Conservation (phyloP, 306 rosid species). For the Prunus padus region DNA sequence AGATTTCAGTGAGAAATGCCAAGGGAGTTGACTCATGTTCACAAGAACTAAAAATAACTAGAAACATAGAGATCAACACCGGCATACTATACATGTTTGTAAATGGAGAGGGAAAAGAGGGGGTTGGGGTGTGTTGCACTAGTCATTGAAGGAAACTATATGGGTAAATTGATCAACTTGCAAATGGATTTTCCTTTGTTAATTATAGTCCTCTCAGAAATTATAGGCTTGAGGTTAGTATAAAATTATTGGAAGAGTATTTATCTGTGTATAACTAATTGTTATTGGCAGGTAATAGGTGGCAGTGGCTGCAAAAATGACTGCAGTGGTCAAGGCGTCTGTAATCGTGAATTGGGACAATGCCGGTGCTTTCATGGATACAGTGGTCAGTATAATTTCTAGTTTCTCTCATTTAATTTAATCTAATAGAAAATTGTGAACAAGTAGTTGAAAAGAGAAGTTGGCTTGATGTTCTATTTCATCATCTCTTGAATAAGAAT, state of each 20-base stretch:
- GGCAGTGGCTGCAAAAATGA: slow-evolving; percentile 70
- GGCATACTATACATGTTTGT: neutral
- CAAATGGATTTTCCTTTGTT: neutral
- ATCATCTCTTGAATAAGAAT: neutral
- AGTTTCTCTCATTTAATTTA: neutral
- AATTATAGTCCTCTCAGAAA: neutral
- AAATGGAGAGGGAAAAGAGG: neutral
- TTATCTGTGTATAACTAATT: slow-evolving; percentile 1
- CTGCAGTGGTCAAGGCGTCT: slow-evolving; percentile 80
- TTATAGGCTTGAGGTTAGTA: slow-evolving; percentile 20
- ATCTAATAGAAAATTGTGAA: slow-evolving; percentile 3
- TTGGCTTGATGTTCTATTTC: slow-evolving; percentile 4
- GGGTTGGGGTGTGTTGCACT: neutral
- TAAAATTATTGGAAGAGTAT: slow-evolving; percentile 9
- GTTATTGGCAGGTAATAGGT: slow-evolving; percentile 61
- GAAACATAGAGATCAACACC: neutral
- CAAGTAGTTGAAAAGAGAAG: slow-evolving; percentile 10
- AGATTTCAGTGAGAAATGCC: neutral
- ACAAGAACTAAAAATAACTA: neutral
- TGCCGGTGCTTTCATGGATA: slow-evolving; percentile 94
- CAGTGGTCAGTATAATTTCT: slow-evolving; percentile 51
- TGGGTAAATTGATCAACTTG: neutral
- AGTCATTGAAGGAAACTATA: neutral
- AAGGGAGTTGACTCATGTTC: neutral
- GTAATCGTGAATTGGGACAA: slow-evolving; percentile 79